Conservation (phyloP, 805 yeast genomes). For the Metschnikowia similis region DNA sequence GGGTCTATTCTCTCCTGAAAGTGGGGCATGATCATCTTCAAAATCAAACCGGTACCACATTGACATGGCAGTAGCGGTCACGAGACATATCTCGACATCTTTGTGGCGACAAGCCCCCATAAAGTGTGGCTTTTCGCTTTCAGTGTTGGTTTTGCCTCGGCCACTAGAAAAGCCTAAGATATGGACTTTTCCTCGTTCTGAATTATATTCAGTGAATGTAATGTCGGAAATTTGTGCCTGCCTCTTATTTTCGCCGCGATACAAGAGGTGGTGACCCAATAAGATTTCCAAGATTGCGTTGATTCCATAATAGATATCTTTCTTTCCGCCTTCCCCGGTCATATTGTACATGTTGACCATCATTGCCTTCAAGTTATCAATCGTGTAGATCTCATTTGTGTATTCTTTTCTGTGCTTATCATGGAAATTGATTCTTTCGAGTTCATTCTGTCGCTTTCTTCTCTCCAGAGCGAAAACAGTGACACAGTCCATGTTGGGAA, state of each 20-base stretch:
- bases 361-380: background rate
- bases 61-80: constrained; percentile 6
- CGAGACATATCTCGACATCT: constrained; percentile 6
- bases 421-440: background rate
- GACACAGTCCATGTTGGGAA: background rate
- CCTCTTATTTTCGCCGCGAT: constrained; percentile 2
- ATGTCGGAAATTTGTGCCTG: constrained; percentile 3
- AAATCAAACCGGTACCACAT: constrained; percentile 10
- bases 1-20: background rate
- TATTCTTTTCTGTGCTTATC: background rate
- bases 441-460: background rate
- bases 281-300: constrained; percentile 5
- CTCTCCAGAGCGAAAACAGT: background rate
- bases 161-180: background rate
- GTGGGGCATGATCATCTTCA: background rate
- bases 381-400: background rate
- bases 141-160: background rate
- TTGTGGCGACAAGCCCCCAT: constrained; percentile 2
- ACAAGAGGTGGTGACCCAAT: constrained; percentile 4
- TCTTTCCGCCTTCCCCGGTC: background rate
- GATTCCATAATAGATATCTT: background rate
- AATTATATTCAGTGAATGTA: background rate
- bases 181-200: background rate
- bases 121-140: background rate
- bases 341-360: background rate